Conservation (phyloP, 2,329 filamentous ascomycete species). For the Fusarium sp. region DNA sequence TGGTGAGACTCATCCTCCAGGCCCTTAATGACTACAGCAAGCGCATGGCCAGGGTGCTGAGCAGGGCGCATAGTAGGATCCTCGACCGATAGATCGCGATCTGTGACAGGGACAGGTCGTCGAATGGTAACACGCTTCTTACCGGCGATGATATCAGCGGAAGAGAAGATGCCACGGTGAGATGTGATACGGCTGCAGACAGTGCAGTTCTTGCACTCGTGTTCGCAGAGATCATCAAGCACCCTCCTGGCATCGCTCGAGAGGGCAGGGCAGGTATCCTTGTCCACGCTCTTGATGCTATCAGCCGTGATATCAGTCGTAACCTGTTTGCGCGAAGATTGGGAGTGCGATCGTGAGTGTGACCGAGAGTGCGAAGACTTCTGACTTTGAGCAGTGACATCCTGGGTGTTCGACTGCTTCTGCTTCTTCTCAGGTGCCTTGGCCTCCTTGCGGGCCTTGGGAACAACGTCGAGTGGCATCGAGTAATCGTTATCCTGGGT, state of each 20-base stretch:
- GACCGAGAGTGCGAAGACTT: constrained; percentile 44
- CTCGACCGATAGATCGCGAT: constrained; percentile 63
- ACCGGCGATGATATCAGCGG: constrained; percentile 53
- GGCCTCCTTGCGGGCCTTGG: constrained; percentile 40
- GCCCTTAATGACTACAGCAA: constrained; percentile 85
- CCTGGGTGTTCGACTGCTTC: constrained; percentile 34
- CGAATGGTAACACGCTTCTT: constrained; percentile 72
- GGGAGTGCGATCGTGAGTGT: constrained; percentile 44
- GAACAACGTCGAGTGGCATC: constrained; percentile 48
- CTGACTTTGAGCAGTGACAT: constrained; percentile 41
- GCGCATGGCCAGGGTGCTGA: constrained; percentile 75
- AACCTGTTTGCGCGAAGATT: constrained; percentile 43
- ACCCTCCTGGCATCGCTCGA: constrained; percentile 64
- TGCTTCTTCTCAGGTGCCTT: constrained; percentile 36
- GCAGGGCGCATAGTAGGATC: constrained; percentile 72
- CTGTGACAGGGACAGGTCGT: constrained; percentile 74
- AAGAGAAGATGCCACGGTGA: constrained; percentile 54
- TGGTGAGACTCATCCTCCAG: constrained; percentile 84
- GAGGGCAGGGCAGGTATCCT: constrained; percentile 57
- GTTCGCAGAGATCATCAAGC: constrained; percentile 64
- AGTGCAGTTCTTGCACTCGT: constrained; percentile 67
- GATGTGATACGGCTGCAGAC: constrained; percentile 66
- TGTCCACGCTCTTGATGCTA: constrained; percentile 43
- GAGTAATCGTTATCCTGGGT: constrained; percentile 52
- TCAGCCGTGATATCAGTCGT: constrained; percentile 41